Evolutionary conservation across 176 grass and related monocot species (phyloP), one percentile per base, ranked within the genome.

Genomic region (Cocos nucifera): DNA sequence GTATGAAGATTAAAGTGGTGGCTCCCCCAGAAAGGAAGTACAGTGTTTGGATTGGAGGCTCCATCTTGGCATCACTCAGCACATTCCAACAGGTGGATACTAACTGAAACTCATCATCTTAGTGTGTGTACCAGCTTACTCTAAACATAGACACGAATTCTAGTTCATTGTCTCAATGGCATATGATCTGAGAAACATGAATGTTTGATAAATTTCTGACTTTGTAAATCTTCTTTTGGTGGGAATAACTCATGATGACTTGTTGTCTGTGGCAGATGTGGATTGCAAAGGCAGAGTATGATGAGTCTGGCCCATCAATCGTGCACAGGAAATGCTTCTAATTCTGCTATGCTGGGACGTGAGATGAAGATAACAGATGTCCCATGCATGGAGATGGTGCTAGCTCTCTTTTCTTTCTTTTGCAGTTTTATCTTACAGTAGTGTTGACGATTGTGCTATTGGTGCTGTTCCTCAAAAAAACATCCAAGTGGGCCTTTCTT

Each of bases 281-380:
- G 54, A 56, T 56, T 23, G 20, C 54, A 56, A 56, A 23, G 14
- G 54, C 54, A 23, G 54, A 56, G 19, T 56, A 56, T 22, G 54
- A 56, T 56, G 54, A 56, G 20, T 56, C 19, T 22, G 54, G 54
- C 54, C 54, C 54, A 56, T 56, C 54, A 22, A 56, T 56, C 3
- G 54, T 56, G 9, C 54, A 56, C 54, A 56, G 54, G 54, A 56
- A 56, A 56, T 56, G 54, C 54, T 56, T 56, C 54, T 56, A 56
- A 56, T 56, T 23, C 6, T 56, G 54, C 14, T 7, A 22, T 56
- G 12, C 9, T 18, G 54, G 19, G 20, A 22, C 2, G n/a, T 22
- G 54, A 56, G 54, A 22, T 4, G n/a, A 14, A 10, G 54, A 23
- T 2, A 44, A 44, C 35, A 44, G 35, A 12, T 9, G 10, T 44